phyloP scores from a whole-genome alignment of 805 yeast genomes.

The Pichia cephalocereana region DNA sequence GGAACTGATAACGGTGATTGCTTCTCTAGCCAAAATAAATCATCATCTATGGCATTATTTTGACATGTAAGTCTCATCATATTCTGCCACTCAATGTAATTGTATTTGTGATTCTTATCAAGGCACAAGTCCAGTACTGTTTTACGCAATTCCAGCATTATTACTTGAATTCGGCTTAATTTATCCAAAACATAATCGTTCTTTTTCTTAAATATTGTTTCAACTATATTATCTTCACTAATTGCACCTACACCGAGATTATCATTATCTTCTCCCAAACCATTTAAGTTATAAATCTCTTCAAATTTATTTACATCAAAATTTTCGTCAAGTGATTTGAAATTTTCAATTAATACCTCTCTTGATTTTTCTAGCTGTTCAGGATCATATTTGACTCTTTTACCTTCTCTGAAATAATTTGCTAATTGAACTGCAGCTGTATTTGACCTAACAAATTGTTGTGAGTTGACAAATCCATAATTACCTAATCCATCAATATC shows the following conservation, averaged over 20 bases:
- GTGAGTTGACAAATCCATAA: constrained; percentile 14
- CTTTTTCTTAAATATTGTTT: constrained; percentile 18
- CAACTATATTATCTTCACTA: constrained; percentile 6
- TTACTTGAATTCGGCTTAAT: constrained; percentile 17
- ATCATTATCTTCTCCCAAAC: background rate
- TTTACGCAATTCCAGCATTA: constrained; percentile 25
- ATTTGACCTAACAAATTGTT: constrained; percentile 10
- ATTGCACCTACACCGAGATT: constrained; percentile 1
- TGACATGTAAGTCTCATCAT: constrained; percentile 27
- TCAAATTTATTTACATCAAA: constrained; percentile 5
- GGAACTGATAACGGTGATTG: constrained; percentile 64
- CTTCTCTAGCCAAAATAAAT: constrained; percentile 55
- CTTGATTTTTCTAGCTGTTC: constrained; percentile 4
- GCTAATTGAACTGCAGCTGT: constrained; percentile 15
- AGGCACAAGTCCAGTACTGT: constrained; percentile 28
- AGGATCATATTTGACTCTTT: constrained; percentile 2
- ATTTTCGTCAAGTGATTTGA: constrained; percentile 14
- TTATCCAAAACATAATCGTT: constrained; percentile 17
- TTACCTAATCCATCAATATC: constrained; percentile 11
- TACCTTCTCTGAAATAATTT: constrained; percentile 18
- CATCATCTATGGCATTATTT: constrained; percentile 13
- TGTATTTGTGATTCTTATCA: constrained; percentile 33
- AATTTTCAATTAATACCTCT: constrained; percentile 6
- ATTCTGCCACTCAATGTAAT: constrained; percentile 44
- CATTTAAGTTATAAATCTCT: background rate